These are phyloP conservation scores for Solanum lycopersicoides DNA, from an alignment of 257 asterid genomes.

Conservation along the genomic window DNA sequence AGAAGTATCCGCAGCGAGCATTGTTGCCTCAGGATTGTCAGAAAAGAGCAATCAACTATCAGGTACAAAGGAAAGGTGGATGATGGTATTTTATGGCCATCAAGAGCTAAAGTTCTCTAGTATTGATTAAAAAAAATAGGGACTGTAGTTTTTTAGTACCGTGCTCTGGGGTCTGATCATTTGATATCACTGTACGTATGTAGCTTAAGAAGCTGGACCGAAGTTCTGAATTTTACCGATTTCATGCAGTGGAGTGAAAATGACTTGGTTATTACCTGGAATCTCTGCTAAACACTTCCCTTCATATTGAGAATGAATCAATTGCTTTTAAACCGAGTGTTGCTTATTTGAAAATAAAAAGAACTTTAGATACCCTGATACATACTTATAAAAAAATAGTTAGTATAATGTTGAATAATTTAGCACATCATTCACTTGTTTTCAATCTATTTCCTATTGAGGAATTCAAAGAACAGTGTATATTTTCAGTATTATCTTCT, in stretches of 20 bases:
- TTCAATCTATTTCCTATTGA: background rate
- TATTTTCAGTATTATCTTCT: background rate
- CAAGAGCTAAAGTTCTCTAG: background rate
- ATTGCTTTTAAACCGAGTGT: background rate
- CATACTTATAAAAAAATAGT: background rate
- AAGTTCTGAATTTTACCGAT: background rate
- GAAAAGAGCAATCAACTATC: conserved; percentile 47
- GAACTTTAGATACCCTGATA: background rate
- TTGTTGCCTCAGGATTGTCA: conserved; percentile 73
- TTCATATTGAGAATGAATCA: background rate
- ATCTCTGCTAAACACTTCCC: background rate
- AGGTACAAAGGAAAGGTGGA: conserved; percentile 22
- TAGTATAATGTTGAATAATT: background rate
- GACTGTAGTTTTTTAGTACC: background rate
- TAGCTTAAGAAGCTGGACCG: background rate
- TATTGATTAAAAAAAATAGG: background rate
- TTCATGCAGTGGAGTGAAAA: background rate
- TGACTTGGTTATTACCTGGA: background rate
- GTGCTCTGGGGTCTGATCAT: background rate
- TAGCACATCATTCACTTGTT: background rate
- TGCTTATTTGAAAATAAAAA: background rate
- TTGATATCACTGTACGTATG: background rate
- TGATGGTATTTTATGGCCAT: background rate
- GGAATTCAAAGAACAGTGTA: background rate
- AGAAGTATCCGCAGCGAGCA: conserved; percentile 78